Evolutionary conservation across 1,284 basidiomycete species (phyloP).

Genomic region (Trametes hirsuta): DNA sequence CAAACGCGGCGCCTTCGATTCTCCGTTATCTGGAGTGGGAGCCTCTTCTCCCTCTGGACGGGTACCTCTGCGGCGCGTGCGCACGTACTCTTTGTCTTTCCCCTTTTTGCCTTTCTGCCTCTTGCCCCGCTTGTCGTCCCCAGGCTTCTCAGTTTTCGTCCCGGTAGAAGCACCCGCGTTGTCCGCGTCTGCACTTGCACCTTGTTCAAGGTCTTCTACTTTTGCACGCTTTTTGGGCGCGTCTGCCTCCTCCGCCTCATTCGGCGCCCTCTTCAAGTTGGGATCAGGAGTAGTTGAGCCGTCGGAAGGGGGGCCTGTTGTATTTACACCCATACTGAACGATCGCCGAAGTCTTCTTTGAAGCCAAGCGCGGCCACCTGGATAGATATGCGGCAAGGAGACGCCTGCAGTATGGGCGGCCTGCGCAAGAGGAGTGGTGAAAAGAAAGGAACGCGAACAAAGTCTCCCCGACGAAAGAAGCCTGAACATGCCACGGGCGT

Average conservation of each 20-base stretch:
- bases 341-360: neutral
- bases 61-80: slow-evolving; percentile 34
- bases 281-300: slow-evolving; percentile 4
- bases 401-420: neutral
- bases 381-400: neutral
- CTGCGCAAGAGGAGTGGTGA: neutral
- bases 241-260: neutral
- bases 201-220: neutral
- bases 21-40: slow-evolving; percentile 25
- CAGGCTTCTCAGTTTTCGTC: slow-evolving; percentile 14
- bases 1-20: slow-evolving; percentile 50
- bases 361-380: neutral
- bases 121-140: slow-evolving; percentile 8
- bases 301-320: neutral
- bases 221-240: slow-evolving; percentile 20
- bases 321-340: slow-evolving; percentile 14
- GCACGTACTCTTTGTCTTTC: slow-evolving; percentile 21
- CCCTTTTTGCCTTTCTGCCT: slow-evolving; percentile 27
- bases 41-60: slow-evolving; percentile 36
- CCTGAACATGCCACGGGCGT: slow-evolving; percentile 15
- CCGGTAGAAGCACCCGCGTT: neutral
- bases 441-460: neutral
- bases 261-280: slow-evolving; percentile 19
- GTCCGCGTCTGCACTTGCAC: neutral
- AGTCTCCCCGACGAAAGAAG: slow-evolving; percentile 14